These are phyloP conservation scores for Hansenula sp. DNA, from an alignment of 1,139 yeast genomes.

Conservation along the genomic window DNA sequence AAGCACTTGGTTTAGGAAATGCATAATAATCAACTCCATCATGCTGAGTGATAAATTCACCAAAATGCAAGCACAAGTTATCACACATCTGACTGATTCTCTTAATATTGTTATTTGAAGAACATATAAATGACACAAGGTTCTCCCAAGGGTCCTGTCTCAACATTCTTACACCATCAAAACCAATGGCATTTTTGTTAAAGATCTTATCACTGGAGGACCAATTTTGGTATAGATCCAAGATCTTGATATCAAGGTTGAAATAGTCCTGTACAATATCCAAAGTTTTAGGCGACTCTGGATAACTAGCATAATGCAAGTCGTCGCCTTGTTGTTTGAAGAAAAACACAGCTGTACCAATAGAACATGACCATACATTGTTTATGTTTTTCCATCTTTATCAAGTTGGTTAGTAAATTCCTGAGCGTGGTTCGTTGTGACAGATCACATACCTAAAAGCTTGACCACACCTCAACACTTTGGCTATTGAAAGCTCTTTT, in stretches of 20 bases:
- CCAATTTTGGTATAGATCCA: slow-evolving; percentile 62
- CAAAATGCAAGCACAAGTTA: slow-evolving; percentile 67
- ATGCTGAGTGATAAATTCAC: slow-evolving; percentile 51
- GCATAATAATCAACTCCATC: slow-evolving; percentile 61
- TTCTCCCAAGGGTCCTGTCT: slow-evolving; percentile 98
- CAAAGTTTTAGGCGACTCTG: slow-evolving; percentile 11
- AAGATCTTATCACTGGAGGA: slow-evolving; percentile 47
- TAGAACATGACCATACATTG: slow-evolving; percentile 58
- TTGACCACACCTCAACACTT: slow-evolving; percentile 86
- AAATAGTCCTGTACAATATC: slow-evolving; percentile 64
- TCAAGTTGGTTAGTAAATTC: too few relatives aligned
- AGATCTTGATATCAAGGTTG: slow-evolving; percentile 53
- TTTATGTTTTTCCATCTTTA: slow-evolving; percentile 57
- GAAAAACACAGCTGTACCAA: slow-evolving; percentile 44
- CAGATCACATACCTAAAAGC: slow-evolving; percentile 44
- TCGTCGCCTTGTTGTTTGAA: slow-evolving; percentile 41
- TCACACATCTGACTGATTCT: slow-evolving; percentile 94
- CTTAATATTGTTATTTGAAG: slow-evolving; percentile 93
- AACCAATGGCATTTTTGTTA: slow-evolving; percentile 30
- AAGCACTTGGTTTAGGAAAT: slow-evolving; percentile 64
- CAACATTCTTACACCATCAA: slow-evolving; percentile 75
- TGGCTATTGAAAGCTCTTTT: slow-evolving; percentile 55
- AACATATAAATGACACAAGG: slow-evolving; percentile 82
- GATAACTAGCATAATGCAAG: slow-evolving; percentile 14
- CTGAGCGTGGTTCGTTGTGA: too few relatives aligned